Conservation (phyloP, 495 filamentous ascomycete genomes). For the Bacidia rubella region DNA sequence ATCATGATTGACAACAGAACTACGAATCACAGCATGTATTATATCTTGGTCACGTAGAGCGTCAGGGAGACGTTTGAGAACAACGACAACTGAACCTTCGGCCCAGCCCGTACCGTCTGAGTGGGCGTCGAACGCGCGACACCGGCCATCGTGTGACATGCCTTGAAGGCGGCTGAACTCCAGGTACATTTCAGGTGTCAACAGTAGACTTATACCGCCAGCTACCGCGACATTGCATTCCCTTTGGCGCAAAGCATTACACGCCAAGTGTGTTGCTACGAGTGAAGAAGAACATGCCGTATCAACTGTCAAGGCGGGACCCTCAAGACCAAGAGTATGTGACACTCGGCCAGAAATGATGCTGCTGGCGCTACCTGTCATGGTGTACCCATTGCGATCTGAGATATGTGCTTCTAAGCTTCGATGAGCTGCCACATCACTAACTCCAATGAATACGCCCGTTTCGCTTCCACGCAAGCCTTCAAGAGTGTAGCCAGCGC, state of each 20-base stretch:
- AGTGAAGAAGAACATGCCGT: slow-evolving; percentile 40
- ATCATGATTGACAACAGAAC: slow-evolving; percentile 38
- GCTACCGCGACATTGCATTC: slow-evolving; percentile 36
- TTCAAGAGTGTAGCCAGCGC: slow-evolving; percentile 65
- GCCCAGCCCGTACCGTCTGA: slow-evolving; percentile 38
- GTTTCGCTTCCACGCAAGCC: slow-evolving; percentile 78
- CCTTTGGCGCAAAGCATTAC: slow-evolving; percentile 25
- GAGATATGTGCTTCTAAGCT: neutral
- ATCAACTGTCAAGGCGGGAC: slow-evolving; percentile 70
- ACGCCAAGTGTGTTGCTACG: slow-evolving; percentile 25
- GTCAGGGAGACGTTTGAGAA: slow-evolving; percentile 36
- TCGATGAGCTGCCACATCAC: neutral
- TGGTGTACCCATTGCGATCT: neutral
- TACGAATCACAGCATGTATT: slow-evolving; percentile 29
- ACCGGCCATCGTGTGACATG: slow-evolving; percentile 28
- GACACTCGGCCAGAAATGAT: slow-evolving; percentile 29
- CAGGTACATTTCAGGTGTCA: slow-evolving; percentile 24
- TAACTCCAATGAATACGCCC: slow-evolving; percentile 36
- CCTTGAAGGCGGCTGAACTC: slow-evolving; percentile 28
- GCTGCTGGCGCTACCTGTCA: slow-evolving; percentile 2
- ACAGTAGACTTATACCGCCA: slow-evolving; percentile 33
- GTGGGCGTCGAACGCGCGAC: slow-evolving; percentile 34
- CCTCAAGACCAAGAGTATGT: slow-evolving; percentile 70
- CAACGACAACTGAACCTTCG: slow-evolving; percentile 31
- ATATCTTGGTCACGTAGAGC: slow-evolving; percentile 35